Evolutionary conservation across 495 filamentous ascomycete species (phyloP).

Genomic region (Penicillium silybi): DNA sequence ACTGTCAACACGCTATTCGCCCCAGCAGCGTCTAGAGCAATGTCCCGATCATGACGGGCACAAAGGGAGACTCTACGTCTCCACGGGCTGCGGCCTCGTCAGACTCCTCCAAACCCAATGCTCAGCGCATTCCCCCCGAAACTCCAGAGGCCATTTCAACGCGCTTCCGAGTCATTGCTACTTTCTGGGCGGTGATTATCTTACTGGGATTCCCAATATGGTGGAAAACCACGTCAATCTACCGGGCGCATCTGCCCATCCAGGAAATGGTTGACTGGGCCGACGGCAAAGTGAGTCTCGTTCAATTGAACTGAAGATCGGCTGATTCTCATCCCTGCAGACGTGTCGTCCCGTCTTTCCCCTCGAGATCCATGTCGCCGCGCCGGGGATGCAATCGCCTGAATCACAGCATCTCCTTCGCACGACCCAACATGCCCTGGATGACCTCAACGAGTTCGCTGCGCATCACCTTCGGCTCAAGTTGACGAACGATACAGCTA

Average conservation of each 20-base stretch:
- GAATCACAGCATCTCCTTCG: slow-evolving; percentile 77
- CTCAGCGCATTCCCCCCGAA: slow-evolving; percentile 61
- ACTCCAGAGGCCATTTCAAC: slow-evolving; percentile 61
- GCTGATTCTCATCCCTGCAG: slow-evolving; percentile 42
- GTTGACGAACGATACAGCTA: slow-evolving; percentile 46
- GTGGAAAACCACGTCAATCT: slow-evolving; percentile 94
- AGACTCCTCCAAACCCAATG: slow-evolving; percentile 21
- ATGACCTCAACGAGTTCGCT: slow-evolving; percentile 90
- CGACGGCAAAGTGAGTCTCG: slow-evolving; percentile 69
- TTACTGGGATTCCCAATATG: slow-evolving; percentile 89
- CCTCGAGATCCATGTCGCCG: slow-evolving; percentile 73
- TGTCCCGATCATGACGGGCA: slow-evolving; percentile 38
- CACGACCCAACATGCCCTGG: slow-evolving; percentile 82
- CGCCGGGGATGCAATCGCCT: slow-evolving; percentile 57
- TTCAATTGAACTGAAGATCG: background rate
- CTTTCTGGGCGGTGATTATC: slow-evolving; percentile 87
- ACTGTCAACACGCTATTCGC: slow-evolving; percentile 2
- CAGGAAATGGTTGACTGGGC: slow-evolving; percentile 90
- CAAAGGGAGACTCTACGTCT: slow-evolving; percentile 38
- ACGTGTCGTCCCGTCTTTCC: slow-evolving; percentile 86
- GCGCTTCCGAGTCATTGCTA: slow-evolving; percentile 70
- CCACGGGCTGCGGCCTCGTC: slow-evolving; percentile 18
- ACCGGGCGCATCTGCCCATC: slow-evolving; percentile 80
- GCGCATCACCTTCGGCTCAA: slow-evolving; percentile 81
- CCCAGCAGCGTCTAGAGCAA: slow-evolving; percentile 15